Evolutionary conservation across 176 grass and related monocot genomes (phyloP).

Genomic region (Guadua angustifolia): DNA sequence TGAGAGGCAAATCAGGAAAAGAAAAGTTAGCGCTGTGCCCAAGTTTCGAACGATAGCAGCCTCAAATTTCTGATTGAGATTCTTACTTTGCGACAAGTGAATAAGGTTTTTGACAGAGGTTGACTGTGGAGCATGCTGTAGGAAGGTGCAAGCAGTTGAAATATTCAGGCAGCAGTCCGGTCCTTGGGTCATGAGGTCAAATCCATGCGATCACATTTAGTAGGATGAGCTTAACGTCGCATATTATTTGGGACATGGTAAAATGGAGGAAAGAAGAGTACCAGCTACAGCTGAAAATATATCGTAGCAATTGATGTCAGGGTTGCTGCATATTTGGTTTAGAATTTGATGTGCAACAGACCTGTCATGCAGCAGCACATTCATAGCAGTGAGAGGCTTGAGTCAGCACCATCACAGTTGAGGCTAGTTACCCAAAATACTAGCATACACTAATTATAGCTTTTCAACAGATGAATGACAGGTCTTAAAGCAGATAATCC

Average conservation of each 20-base stretch:
- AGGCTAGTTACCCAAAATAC: conserved; percentile 15
- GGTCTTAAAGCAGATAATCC: background rate
- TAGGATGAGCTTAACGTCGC: background rate
- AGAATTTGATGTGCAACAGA: conserved; percentile 24
- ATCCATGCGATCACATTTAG: conserved; percentile 1
- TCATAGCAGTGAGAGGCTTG: background rate
- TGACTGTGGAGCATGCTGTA: conserved; percentile 56
- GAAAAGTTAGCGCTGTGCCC: background rate
- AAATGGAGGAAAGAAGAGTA: conserved; percentile 21
- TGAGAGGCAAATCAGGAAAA: background rate
- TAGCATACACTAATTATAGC: background rate
- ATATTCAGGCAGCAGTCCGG: conserved; percentile 63
- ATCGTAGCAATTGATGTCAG: conserved; percentile 50
- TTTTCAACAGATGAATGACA: conserved; percentile 21
- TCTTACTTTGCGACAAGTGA: conserved; percentile 58
- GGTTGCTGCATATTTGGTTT: conserved; percentile 41
- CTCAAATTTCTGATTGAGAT: background rate
- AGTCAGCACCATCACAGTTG: conserved; percentile 3
- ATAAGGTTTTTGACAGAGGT: conserved; percentile 53
- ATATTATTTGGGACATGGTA: background rate
- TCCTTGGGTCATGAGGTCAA: conserved; percentile 39
- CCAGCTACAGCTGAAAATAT: conserved; percentile 47
- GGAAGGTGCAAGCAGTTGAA: conserved; percentile 41
- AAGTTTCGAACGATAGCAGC: conserved; percentile 17
- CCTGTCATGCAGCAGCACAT: conserved; percentile 40